These are phyloP conservation scores for Blepharisma japonicum DNA, from an alignment of 73 alveolate species.

Conservation along the genomic window DNA sequence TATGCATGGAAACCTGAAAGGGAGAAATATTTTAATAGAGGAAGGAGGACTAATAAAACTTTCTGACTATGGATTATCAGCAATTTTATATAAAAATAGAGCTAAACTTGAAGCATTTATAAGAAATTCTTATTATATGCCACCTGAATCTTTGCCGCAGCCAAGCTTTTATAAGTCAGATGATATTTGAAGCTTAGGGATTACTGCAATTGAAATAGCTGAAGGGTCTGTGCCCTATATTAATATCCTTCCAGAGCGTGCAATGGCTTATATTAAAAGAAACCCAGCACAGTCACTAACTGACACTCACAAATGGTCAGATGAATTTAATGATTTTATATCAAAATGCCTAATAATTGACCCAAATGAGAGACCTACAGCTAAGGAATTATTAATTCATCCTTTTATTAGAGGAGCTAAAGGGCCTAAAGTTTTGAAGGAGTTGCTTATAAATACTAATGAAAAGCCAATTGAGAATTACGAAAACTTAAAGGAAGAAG, in stretches of 20 bases:
- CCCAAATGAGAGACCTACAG: neutral
- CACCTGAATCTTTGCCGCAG: conserved; percentile 28
- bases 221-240: conserved; percentile 32
- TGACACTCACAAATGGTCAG: conserved; percentile 19
- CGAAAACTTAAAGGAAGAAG: too few relatives aligned
- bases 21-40: conserved; percentile 70
- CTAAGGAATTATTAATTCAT: neutral
- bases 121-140: conserved; percentile 30
- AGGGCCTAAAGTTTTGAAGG: neutral
- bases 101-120: conserved; percentile 34
- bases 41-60: conserved; percentile 61
- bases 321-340: conserved; percentile 7
- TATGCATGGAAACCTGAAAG: conserved; percentile 73
- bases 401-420: neutral
- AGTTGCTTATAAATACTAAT: neutral
- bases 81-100: conserved; percentile 29
- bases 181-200: conserved; percentile 72
- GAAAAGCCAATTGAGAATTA: neutral
- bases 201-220: conserved; percentile 72
- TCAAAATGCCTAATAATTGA: conserved; percentile 11
- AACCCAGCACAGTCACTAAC: conserved; percentile 27
- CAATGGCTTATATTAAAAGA: neutral
- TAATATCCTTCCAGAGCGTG: conserved; percentile 22
- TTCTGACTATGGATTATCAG: conserved; percentile 68
- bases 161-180: conserved; percentile 37